Evolutionary conservation across 2,329 filamentous ascomycete species (phyloP).

Genomic region (Elsinoe arachidis): DNA sequence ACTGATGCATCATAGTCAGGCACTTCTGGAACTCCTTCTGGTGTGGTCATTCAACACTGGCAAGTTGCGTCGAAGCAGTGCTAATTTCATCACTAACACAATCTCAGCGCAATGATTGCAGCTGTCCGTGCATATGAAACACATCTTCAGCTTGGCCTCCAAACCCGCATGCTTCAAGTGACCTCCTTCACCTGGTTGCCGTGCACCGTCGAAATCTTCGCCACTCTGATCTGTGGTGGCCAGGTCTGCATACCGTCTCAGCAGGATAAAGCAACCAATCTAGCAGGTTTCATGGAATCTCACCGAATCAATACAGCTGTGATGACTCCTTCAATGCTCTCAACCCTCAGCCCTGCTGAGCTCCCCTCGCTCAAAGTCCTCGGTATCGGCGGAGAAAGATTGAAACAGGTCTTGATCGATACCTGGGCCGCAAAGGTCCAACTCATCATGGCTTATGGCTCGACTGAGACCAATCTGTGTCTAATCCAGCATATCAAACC

Average conservation of each 20-base stretch:
- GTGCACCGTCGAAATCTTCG: conserved; percentile 6
- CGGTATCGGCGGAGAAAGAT: neutral
- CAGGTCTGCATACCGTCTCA: conserved; percentile 2
- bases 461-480: conserved; percentile 2
- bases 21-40: neutral
- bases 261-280: neutral
- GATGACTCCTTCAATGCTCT: conserved; percentile 4
- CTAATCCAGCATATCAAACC: neutral
- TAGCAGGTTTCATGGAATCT: neutral
- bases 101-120: neutral
- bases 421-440: neutral
- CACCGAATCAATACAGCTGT: neutral
- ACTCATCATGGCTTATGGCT: conserved; percentile 1
- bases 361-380: neutral
- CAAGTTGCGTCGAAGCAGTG: neutral
- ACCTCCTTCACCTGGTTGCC: neutral
- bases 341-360: neutral
- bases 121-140: neutral
- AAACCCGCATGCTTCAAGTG: conserved; percentile 4
- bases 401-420: neutral
- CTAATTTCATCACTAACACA: neutral
- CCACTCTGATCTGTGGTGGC: neutral
- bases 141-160: neutral
- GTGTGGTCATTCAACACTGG: conserved; percentile 6
- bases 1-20: neutral